phyloP scores from a whole-genome alignment of 495 filamentous ascomycete genomes.

The Tirmania nivea region DNA sequence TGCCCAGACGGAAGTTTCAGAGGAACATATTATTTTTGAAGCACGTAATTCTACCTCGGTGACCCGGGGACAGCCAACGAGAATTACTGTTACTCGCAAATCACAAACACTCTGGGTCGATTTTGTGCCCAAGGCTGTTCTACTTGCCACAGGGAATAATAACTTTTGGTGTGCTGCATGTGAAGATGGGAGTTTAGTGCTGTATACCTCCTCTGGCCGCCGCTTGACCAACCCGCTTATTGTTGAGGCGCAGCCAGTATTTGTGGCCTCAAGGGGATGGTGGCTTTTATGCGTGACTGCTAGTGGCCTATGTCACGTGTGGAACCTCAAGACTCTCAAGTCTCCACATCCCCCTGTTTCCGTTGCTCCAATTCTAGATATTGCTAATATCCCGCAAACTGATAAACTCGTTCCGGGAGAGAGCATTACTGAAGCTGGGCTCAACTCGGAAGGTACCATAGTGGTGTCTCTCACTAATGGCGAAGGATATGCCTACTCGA shows the following conservation, averaged over 20 bases:
- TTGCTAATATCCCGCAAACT: constrained; percentile 44
- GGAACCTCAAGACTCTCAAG: constrained; percentile 70
- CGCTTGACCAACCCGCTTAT: constrained; percentile 63
- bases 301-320: constrained; percentile 75
- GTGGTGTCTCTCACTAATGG: constrained; percentile 77
- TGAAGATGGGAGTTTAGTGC: constrained; percentile 80
- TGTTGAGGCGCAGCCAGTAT: constrained; percentile 79
- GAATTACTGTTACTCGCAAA: constrained; percentile 58
- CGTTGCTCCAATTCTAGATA: constrained; percentile 71
- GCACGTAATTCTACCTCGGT: constrained; percentile 41
- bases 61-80: constrained; percentile 54
- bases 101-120: constrained; percentile 84
- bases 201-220: constrained; percentile 88
- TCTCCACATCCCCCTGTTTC: constrained; percentile 80
- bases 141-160: constrained; percentile 72
- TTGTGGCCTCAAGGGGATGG: constrained; percentile 70
- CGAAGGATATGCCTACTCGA: constrained; percentile 75
- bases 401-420: constrained; percentile 63
- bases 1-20: constrained; percentile 10
- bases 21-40: constrained; percentile 46
- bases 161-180: constrained; percentile 81
- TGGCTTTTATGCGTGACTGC: constrained; percentile 79
- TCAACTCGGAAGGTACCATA: constrained; percentile 68
- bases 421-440: constrained; percentile 65
- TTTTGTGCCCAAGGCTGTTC: constrained; percentile 59